Evolutionary conservation across 1,284 basidiomycete species (phyloP).

Genomic region (Trametes sp.): DNA sequence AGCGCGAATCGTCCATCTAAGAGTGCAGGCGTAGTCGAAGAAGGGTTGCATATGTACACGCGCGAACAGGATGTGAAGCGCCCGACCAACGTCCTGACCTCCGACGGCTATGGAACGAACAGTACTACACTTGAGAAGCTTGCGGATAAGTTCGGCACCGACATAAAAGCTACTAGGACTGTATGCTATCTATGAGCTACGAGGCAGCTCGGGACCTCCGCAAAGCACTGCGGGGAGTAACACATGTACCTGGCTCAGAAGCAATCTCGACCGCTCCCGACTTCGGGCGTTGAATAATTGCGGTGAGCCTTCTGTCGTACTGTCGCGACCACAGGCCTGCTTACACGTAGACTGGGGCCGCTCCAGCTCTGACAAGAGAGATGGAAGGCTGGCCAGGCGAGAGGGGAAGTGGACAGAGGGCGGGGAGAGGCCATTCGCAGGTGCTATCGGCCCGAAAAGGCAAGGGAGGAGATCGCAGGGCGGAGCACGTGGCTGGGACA

Average conservation of each 20-base stretch:
- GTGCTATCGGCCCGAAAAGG: slow-evolving; percentile 23
- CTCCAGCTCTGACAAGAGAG: slow-evolving; percentile 10
- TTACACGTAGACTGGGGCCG: slow-evolving; percentile 9
- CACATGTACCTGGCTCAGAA: slow-evolving; percentile 7
- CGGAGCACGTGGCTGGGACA: slow-evolving; percentile 24
- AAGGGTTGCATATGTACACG: too few species aligned
- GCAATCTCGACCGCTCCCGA: slow-evolving; percentile 22
- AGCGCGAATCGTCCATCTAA: too few species aligned
- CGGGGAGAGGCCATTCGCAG: slow-evolving; percentile 13
- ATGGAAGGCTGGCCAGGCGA: slow-evolving; percentile 9
- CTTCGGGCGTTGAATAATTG: slow-evolving; percentile 2
- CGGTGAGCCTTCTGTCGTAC: slow-evolving; percentile 3
- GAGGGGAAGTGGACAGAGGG: slow-evolving; percentile 15
- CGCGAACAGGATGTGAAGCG: background rate
- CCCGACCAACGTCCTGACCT: background rate
- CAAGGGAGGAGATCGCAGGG: slow-evolving; percentile 23
- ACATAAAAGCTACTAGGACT: background rate
- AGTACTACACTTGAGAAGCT: background rate
- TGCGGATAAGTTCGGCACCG: background rate
- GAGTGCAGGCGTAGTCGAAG: too few species aligned
- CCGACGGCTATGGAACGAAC: background rate
- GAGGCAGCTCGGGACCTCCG: background rate
- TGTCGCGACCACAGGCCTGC: background rate
- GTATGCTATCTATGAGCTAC: too few species aligned
- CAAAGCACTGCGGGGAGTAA: background rate